phyloP scores from a whole-genome alignment of 192 early-diverging fungal species.

The Umbelopsis sp. region DNA sequence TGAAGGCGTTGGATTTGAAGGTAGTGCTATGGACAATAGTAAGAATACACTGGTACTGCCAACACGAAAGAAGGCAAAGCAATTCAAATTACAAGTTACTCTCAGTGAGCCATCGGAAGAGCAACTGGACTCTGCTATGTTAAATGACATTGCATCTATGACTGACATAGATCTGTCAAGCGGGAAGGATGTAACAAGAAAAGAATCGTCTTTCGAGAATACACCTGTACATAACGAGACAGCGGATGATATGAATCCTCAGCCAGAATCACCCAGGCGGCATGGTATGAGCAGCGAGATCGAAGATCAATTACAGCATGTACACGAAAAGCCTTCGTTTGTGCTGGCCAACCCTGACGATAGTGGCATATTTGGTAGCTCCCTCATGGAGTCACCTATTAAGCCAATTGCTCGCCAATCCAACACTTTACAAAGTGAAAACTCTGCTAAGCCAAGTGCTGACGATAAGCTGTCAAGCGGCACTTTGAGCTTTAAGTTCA shows the following conservation, averaged over 20 bases:
- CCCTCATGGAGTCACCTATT: neutral
- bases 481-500: neutral
- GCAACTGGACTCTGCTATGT: neutral
- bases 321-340: conserved; percentile 9
- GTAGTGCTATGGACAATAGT: neutral
- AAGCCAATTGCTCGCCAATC: neutral
- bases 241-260: neutral
- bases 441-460: neutral
- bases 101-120: neutral
- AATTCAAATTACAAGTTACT: neutral
- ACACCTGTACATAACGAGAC: no score
- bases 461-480: neutral
- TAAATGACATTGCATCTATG: neutral
- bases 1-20: neutral
- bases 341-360: neutral
- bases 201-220: no score
- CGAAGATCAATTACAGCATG: no score
- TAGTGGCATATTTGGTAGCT: neutral
- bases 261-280: neutral
- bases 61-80: neutral
- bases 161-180: no score
- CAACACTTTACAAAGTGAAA: neutral
- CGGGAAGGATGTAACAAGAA: no score
- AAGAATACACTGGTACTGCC: neutral
- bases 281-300: neutral